Evolutionary conservation across 2,329 filamentous ascomycete species (phyloP), one percentile per base, ranked within the genome.

Genomic region (Cladosporium halotolerans): DNA sequence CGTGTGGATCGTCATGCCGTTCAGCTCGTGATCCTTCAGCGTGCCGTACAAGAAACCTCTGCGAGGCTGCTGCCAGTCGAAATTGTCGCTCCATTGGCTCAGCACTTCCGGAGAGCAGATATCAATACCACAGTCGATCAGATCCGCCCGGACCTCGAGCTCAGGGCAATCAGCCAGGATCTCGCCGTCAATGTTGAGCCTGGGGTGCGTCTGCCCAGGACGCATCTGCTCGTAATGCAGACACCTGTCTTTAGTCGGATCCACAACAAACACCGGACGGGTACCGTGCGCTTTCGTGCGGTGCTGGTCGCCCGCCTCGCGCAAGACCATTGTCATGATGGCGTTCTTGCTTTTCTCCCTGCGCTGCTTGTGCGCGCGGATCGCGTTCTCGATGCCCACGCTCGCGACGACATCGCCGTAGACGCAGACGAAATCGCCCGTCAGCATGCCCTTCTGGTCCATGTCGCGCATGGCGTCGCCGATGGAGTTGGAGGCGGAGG

Each of bases 41-140:
- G 97, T 90, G 55, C 91, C 91, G 67, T 91, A 88, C 34, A 99
- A 73, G 63, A 96, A 96, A 64, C 95, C 89, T 63, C 85, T 86
- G 52, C 91, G 82, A 1, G 92, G 89, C 7, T 90, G 79, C 68
- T 96, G 90, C 69, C 96, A 97, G 69, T 99, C 92, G 64, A 97
- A 99, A 66, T 91, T 96, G 72, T 99, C 93, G 8, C 90, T 93
- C 89, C 93, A 99, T 54, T 97, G 74, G 7, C 91, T 91, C 41
- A 97, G 79, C 8, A 96, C 91, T 66, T 97, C 93, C 0, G 92
- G 91, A 1, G 93, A 97, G 72, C 92, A 97, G 59, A 99, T 97
- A 68, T 99, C 93, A 64, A 99, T 93, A 49, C 89, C 88, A 62
- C 89, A 91, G 70, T 99, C 93, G 57, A 97, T 87, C 55, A 99